These are phyloP conservation scores for Russula sp. DNA, from an alignment of 768 basidiomycete genomes.

Conservation along the genomic window DNA sequence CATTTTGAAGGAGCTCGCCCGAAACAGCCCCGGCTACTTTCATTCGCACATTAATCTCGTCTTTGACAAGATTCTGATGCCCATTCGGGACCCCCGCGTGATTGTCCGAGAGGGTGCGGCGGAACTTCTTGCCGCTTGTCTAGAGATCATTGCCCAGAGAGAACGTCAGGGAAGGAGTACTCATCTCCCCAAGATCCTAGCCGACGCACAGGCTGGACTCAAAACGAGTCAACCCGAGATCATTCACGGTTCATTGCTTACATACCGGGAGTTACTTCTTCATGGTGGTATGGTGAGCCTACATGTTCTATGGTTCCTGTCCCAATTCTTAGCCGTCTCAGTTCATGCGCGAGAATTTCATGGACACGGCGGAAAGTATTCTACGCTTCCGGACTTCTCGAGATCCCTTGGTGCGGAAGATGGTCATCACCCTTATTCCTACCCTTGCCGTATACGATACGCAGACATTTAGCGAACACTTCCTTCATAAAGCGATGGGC, in stretches of 20 bases:
- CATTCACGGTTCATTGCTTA: conserved; percentile 88
- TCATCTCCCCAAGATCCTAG: conserved; percentile 76
- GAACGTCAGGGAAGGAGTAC: conserved; percentile 60
- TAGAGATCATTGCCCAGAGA: conserved; percentile 78
- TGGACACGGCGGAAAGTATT: conserved; percentile 85
- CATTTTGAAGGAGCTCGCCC: conserved; percentile 88
- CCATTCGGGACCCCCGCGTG: conserved; percentile 81
- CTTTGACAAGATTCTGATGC: conserved; percentile 88
- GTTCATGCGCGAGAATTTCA: conserved; percentile 86
- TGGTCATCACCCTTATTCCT: conserved; percentile 94
- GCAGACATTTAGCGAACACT: conserved; percentile 84
- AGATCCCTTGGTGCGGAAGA: conserved; percentile 83
- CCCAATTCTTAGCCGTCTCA: conserved; percentile 28
- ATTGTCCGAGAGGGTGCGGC: conserved; percentile 92
- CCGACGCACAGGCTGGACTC: conserved; percentile 79
- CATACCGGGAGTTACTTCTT: conserved; percentile 84
- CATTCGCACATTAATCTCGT: conserved; percentile 82
- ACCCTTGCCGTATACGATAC: conserved; percentile 93
- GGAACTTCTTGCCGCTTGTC: conserved; percentile 85
- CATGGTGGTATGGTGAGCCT: conserved; percentile 87
- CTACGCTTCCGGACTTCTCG: conserved; percentile 82
- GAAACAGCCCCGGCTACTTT: conserved; percentile 82
- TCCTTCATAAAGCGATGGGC: conserved; percentile 90
- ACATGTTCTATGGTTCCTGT: not conserved
- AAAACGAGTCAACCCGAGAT: conserved; percentile 78